A percentile compares a stretch with the other conserved stretches of the same genome.
These are phyloP conservation scores for Retiboletus flavoniger DNA, from an alignment of 1,284 basidiomycete genomes.

Conservation along the genomic window DNA sequence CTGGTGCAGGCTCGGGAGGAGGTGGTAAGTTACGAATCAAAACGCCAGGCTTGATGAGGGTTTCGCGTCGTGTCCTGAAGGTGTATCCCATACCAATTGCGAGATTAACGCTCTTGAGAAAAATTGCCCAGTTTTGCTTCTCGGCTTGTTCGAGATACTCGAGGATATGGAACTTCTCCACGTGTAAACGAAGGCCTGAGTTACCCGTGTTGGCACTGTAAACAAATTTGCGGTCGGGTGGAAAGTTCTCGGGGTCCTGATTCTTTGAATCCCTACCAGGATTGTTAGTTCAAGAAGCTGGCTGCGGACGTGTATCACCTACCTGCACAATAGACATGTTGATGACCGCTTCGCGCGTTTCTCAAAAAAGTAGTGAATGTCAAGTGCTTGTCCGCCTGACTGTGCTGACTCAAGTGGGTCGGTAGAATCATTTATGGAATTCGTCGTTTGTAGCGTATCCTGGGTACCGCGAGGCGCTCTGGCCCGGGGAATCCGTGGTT, in stretches of 20 bases:
- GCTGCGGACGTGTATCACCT: neutral
- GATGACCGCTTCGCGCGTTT: neutral
- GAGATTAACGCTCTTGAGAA: no score
- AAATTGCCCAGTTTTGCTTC: neutral
- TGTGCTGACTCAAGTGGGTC: neutral
- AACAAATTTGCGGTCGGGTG: neutral
- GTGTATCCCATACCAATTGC: no score
- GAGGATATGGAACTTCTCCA: neutral
- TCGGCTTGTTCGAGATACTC: neutral
- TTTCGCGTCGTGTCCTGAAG: no score
- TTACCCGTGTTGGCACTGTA: neutral
- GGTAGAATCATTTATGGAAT: neutral
- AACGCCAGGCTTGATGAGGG: no score
- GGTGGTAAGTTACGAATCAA: no score
- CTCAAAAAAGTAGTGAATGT: neutral
- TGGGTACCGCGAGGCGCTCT: neutral
- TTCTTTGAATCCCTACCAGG: neutral
- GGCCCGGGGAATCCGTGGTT: neutral
- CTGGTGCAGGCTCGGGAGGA: no score
- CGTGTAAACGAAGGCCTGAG: neutral
- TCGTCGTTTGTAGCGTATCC: neutral
- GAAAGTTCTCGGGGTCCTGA: neutral
- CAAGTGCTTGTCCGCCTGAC: neutral
- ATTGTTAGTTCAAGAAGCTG: neutral
- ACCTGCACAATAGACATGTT: neutral